These are phyloP conservation scores for Echinosophora koreensis DNA, from an alignment of 306 rosid species.

Conservation along the genomic window DNA sequence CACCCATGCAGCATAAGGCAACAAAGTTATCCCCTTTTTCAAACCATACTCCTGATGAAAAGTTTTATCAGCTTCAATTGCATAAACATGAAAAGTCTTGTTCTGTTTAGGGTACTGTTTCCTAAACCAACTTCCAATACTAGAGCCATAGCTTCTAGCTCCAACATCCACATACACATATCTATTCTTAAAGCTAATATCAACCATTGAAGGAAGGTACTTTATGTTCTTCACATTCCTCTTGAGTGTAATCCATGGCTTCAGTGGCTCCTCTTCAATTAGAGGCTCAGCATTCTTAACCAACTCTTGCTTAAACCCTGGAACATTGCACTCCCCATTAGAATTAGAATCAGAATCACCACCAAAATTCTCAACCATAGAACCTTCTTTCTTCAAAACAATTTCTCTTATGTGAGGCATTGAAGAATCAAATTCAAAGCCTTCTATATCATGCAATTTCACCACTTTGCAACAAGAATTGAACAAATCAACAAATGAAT, in stretches of 20 bases:
- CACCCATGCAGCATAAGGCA: conserved; percentile 98
- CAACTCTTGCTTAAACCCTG: conserved; percentile 65
- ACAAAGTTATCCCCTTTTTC: conserved; percentile 69
- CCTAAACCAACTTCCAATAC: conserved; percentile 93
- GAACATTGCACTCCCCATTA: conserved; percentile 62
- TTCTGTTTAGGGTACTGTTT: conserved; percentile 95
- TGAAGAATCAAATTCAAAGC: conserved; percentile 64
- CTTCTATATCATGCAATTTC: conserved; percentile 64
- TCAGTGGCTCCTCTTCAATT: conserved; percentile 79
- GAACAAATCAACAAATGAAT: conserved; percentile 82
- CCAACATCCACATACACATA: conserved; percentile 94
- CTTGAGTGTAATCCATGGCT: conserved; percentile 92
- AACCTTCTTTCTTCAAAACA: conserved; percentile 61
- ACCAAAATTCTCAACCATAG: neutral
- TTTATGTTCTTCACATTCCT: conserved; percentile 78
- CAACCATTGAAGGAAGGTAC: conserved; percentile 83
- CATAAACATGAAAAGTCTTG: conserved; percentile 87
- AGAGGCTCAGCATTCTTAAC: conserved; percentile 72
- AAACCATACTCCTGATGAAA: conserved; percentile 77
- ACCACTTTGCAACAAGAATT: conserved; percentile 70
- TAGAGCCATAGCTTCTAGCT: conserved; percentile 92
- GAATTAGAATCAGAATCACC: conserved; percentile 1
- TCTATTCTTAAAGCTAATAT: conserved; percentile 78
- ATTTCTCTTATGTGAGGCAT: conserved; percentile 73
- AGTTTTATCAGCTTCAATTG: conserved; percentile 85